Evolutionary conservation across 2,329 filamentous ascomycete genomes (phyloP), one percentile per base, ranked within the genome.

Genomic region (Claviceps arundinis): DNA sequence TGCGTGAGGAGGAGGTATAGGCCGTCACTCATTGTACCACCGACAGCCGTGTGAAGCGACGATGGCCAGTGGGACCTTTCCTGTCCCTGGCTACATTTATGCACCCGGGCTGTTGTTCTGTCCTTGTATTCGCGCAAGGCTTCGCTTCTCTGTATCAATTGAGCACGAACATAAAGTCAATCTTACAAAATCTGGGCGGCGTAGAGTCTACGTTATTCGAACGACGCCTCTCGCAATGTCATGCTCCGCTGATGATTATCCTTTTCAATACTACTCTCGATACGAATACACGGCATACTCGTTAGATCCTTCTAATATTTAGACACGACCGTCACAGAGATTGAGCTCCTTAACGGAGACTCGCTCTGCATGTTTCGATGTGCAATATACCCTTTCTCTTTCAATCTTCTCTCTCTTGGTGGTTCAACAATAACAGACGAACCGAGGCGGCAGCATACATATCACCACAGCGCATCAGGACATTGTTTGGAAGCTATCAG

Each of bases 1-100:
- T 68, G 46, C 61, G 59, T 46, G 62, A 26, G 19, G 24, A 62
- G 43, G 66, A 68, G 51, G 60, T 60, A n/a, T 69, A 61, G 47
- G 38, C 17, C 24, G 37, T 24, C 38, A 24, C 26, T n/a, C 37
- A 13, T 14, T 37, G 1, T 8, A 34, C n/a, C 24, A 9, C 17
- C 26, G 17, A 43, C 26, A 22, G 40, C 4, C 24, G 40, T 22
- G 19, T 34, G 17, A 43, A 46, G 17, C 16, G 13, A 41, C 38
- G 38, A 34, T 13, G 38, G 19, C 24, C 38, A 16, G 38, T 37
- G 38, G 37, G 17, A 19, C 16, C 17, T 9, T 38, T 19, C 17
- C 26, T 22, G 34, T 24, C 14, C 16, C 24, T 22, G 19, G 30
- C 37, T 19, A 2, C 22, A 22, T 34, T n/a, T 8, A 16, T 41